These are phyloP conservation scores for Psilocybe cubensis DNA, from an alignment of 768 basidiomycete genomes.

Conservation along the genomic window DNA sequence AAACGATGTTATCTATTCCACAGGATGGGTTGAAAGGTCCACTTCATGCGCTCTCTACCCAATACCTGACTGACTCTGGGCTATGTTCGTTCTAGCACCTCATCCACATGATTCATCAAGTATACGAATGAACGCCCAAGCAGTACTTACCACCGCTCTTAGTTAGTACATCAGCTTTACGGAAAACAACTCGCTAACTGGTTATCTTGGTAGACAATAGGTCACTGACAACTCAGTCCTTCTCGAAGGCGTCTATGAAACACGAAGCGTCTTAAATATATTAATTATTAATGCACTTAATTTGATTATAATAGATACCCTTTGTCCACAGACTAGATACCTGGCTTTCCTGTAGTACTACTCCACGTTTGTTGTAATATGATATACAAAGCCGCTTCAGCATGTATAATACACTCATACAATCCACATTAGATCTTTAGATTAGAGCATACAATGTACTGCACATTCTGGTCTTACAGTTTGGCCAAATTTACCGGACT, in stretches of 20 bases:
- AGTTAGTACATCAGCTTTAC: not conserved
- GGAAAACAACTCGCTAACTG: too few relatives aligned
- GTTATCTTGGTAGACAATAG: too few relatives aligned
- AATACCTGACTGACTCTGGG: not conserved
- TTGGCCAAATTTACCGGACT: not conserved
- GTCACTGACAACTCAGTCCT: too few relatives aligned
- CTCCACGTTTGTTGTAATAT: not conserved
- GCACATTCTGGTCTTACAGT: slow-evolving; percentile 8
- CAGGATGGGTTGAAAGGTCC: not conserved
- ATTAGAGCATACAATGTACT: too few relatives aligned
- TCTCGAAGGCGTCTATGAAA: not conserved
- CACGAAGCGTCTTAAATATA: not conserved
- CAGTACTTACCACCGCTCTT: not conserved
- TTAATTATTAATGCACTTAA: not conserved
- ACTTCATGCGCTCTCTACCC: not conserved
- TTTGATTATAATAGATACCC: not conserved
- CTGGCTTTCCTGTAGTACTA: not conserved
- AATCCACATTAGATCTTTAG: too few relatives aligned
- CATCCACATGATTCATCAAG: not conserved
- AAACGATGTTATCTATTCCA: too few relatives aligned
- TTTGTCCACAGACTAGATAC: not conserved
- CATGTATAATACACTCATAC: not conserved
- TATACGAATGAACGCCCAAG: not conserved
- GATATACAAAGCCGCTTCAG: not conserved
- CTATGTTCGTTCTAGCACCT: too few relatives aligned